Evolutionary conservation across 306 rosid species (phyloP), one percentile per base, ranked within the genome.

Genomic region (Benincasa hispida): DNA sequence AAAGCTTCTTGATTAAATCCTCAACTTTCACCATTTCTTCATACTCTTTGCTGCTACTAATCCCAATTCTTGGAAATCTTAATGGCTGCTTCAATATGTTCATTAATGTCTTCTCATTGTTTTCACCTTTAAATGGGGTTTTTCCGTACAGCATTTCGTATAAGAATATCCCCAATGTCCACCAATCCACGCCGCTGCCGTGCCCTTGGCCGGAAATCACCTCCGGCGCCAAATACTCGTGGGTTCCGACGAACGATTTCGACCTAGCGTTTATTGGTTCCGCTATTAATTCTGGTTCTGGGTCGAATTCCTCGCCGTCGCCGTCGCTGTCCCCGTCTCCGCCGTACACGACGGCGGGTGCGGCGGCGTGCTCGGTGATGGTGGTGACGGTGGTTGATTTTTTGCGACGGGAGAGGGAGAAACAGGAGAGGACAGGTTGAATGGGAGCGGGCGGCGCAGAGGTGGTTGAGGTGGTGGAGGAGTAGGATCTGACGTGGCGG

Each of bases 121-220:
- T 94, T 47, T 94, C 99, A 8, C 99, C 99, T 74, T 94, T 94
- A 81, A 94, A 94, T 0, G 98, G 98, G 10, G 98, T 94, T 51
- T 80, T 81, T 5, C 97, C 98, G n/a, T 85, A 91, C 55, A 91
- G 22, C 98, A 94, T 89, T 76, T 94, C 98, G 65, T 90, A 94
- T 60, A 94, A 79, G 74, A 94, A 94, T 28, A 94, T 97, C 13
- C 98, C 98, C 18, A 94, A 78, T 0, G 98, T 94, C 98, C 98
- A 94, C 98, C 98, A 94, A 42, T 94, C 98, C 75, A 94, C 98
- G 0, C 93, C 96, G 67, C 98, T 90, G 10, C 98, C 98, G 74
- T 94, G 98, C 0, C 98, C 98, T 78, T 91, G 96, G 0, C 97
- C 98, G 9, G 94, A 85, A 6, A 94, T 94, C 37, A 94, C 97